Conservation (phyloP, 441 rosid genomes). For the Omphalea diandra region DNA sequence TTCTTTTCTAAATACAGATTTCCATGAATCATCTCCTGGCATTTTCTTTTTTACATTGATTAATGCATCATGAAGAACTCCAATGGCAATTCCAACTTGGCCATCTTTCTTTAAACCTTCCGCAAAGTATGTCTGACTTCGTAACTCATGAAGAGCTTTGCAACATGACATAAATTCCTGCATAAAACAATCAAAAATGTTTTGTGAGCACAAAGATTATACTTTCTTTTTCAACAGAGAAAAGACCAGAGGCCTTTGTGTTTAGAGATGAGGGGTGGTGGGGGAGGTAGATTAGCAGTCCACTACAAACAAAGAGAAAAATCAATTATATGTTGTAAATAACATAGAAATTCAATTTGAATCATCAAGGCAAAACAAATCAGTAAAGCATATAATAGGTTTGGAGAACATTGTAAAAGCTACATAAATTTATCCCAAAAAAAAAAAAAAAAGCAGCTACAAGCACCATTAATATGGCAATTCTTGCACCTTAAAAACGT, state of each 20-base stretch:
- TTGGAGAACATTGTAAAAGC: background rate
- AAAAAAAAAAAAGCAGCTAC: background rate
- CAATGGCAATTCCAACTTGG: conserved; percentile 54
- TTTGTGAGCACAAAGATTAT: too few relatives aligned
- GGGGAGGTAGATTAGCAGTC: background rate
- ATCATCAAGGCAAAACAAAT: background rate
- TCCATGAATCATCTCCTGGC: conserved; percentile 64
- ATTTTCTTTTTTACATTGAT: conserved; percentile 30
- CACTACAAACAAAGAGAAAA: background rate
- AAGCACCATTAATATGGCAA: background rate
- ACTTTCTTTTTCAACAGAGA: too few relatives aligned
- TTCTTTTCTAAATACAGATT: conserved; percentile 39
- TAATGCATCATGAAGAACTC: conserved; percentile 54
- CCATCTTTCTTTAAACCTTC: conserved; percentile 37
- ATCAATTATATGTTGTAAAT: background rate
- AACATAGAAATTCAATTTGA: background rate
- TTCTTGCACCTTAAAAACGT: background rate
- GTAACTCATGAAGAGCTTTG: conserved; percentile 63
- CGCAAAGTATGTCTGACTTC: conserved; percentile 53
- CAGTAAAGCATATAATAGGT: background rate
- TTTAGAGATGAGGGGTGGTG: too few relatives aligned
- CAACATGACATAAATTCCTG: conserved; percentile 59
- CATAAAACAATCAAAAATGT: too few relatives aligned
- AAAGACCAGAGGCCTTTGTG: too few relatives aligned
- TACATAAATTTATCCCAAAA: too few relatives aligned